A percentile compares a stretch with the other conserved stretches of the same genome.
Evolutionary conservation across 202 grass and related monocot genomes (phyloP).

Genomic region (Hordeum pubiflorum): DNA sequence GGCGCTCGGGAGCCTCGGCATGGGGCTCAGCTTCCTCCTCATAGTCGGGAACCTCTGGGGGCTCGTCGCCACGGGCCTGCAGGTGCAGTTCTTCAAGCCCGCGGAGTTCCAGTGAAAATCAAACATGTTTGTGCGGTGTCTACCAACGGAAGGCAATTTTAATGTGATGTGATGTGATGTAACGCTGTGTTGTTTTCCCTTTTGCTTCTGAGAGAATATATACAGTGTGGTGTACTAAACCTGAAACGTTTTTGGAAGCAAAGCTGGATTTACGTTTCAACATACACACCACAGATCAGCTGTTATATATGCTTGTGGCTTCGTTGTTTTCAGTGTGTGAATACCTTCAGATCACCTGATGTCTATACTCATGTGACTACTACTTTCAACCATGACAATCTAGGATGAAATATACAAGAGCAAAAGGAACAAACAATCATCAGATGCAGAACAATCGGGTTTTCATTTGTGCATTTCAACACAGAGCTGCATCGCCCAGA

Average conservation of each 20-base stretch:
- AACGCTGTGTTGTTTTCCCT: neutral
- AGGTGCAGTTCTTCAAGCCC: slow-evolving; percentile 61
- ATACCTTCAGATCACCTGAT: neutral
- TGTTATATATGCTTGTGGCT: neutral
- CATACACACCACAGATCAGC: neutral
- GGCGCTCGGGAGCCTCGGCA: slow-evolving; percentile 57
- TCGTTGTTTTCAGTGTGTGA: neutral
- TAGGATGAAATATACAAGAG: neutral
- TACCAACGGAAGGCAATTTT: neutral
- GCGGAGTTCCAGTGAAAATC: slow-evolving; percentile 11
- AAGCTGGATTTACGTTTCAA: slow-evolving; percentile 19
- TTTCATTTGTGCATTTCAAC: neutral
- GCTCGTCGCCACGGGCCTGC: slow-evolving; percentile 50
- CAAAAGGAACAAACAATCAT: neutral
- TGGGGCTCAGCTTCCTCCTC: slow-evolving; percentile 56
- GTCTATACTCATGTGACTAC: neutral
- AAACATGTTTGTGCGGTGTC: neutral
- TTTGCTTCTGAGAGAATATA: neutral
- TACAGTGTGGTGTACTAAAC: neutral
- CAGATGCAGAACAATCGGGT: neutral
- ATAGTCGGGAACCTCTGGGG: slow-evolving; percentile 59
- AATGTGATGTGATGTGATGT: neutral
- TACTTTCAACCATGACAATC: neutral
- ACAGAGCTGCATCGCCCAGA: neutral
- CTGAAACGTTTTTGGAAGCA: slow-evolving; percentile 3